A percentile compares a stretch with the other conserved stretches of the same genome.
Evolutionary conservation across 257 asterid genomes (phyloP).

Genomic region (Solanum dulcamara): DNA sequence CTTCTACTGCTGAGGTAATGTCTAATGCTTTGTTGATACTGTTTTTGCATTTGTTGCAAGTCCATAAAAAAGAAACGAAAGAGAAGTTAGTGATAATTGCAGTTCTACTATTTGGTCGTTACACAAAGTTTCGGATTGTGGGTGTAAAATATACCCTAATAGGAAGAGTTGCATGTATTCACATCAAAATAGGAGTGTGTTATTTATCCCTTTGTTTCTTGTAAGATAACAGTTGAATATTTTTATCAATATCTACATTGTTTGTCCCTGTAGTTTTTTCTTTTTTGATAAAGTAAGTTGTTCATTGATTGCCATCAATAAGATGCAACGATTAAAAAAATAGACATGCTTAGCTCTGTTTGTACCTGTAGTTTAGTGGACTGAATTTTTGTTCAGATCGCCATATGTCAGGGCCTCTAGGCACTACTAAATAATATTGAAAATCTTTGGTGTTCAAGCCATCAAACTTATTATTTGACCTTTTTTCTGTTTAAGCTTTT

Average conservation of each 20-base stretch:
- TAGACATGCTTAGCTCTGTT: not conserved
- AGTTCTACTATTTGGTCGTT: not conserved
- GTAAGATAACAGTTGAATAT: not conserved
- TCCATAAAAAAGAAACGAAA: not conserved
- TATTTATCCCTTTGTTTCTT: not conserved
- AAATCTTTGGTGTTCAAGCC: not conserved
- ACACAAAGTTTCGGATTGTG: not conserved
- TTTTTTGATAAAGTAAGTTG: not conserved
- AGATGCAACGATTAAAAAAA: not conserved
- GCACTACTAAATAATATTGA: not conserved
- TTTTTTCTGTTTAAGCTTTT: not conserved
- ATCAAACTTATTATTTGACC: not conserved
- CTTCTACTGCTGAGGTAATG: constrained; percentile 57
- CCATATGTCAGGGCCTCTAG: not conserved
- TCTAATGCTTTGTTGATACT: not conserved
- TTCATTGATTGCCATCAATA: not conserved
- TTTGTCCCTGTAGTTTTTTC: not conserved
- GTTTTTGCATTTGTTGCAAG: not conserved
- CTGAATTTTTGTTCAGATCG: not conserved
- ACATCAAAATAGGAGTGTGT: not conserved
- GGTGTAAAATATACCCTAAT: not conserved
- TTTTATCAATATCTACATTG: not conserved
- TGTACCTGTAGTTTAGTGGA: not conserved
- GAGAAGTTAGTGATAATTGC: not conserved
- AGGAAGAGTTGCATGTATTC: not conserved